phyloP scores from a whole-genome alignment of 306 rosid genomes.

The Cyclanthera cordifolia region DNA sequence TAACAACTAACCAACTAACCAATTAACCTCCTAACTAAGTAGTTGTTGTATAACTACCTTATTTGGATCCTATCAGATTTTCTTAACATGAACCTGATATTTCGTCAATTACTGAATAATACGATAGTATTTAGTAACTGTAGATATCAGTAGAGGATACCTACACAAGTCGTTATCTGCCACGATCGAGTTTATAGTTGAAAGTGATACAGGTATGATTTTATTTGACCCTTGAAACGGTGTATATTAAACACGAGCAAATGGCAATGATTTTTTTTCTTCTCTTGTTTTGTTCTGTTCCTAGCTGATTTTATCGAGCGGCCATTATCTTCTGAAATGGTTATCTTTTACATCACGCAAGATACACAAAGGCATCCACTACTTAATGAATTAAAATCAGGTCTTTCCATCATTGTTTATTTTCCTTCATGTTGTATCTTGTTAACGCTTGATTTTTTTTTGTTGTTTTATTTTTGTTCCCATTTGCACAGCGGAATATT shows the following conservation, averaged over 20 bases:
- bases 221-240: neutral
- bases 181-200: slow-evolving; percentile 69
- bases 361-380: slow-evolving; percentile 94
- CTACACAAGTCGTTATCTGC: slow-evolving; percentile 71
- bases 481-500: neutral
- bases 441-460: slow-evolving; percentile 2
- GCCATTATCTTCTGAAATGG: slow-evolving; percentile 69
- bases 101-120: slow-evolving; percentile 30
- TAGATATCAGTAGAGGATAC: slow-evolving; percentile 76
- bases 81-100: slow-evolving; percentile 11
- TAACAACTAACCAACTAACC: too few relatives aligned
- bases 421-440: neutral
- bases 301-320: slow-evolving; percentile 59
- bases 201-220: slow-evolving; percentile 60
- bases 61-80: too few relatives aligned
- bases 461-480: neutral
- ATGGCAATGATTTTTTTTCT: neutral
- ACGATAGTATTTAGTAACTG: slow-evolving; percentile 60
- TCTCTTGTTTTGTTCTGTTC: slow-evolving; percentile 9
- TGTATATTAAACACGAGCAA: neutral
- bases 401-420: slow-evolving; percentile 23
- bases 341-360: slow-evolving; percentile 77
- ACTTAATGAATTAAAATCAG: slow-evolving; percentile 77
- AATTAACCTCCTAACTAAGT: too few relatives aligned
- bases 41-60: too few relatives aligned